These are phyloP conservation scores for Dactylella cylindrospora DNA, from an alignment of 2,329 filamentous ascomycete genomes.

Conservation along the genomic window DNA sequence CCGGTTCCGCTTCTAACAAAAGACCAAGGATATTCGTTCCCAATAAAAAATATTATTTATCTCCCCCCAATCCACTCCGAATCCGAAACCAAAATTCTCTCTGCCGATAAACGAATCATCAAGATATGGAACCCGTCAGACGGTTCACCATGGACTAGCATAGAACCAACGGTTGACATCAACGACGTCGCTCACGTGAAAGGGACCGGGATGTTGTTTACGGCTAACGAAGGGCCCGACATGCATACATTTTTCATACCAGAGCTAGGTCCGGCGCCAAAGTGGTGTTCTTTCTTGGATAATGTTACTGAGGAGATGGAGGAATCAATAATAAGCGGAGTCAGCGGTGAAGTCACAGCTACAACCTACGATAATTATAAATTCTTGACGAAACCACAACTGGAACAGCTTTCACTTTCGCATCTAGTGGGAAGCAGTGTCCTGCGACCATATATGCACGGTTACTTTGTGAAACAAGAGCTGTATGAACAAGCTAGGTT, in stretches of 20 bases:
- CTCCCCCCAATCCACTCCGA: constrained; percentile 64
- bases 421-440: constrained; percentile 88
- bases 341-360: constrained; percentile 54
- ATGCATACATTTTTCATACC: constrained; percentile 96
- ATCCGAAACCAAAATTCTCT: constrained; percentile 82
- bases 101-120: constrained; percentile 91
- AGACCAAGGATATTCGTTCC: constrained; percentile 92
- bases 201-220: constrained; percentile 90
- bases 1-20: constrained; percentile 83
- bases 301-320: constrained; percentile 99
- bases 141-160: constrained; percentile 89
- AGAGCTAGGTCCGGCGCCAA: constrained; percentile 86
- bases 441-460: constrained; percentile 96
- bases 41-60: constrained; percentile 79
- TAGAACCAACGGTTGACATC: constrained; percentile 91
- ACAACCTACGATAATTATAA: constrained; percentile 97
- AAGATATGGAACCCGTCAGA: constrained; percentile 88
- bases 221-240: constrained; percentile 92
- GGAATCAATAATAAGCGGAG: constrained; percentile 63
- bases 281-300: constrained; percentile 95
- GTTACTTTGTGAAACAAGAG: constrained; percentile 93
- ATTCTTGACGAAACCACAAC: constrained; percentile 85
- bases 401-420: constrained; percentile 79
- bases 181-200: constrained; percentile 93
- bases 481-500: constrained; percentile 92